Conservation (phyloP, 2,329 filamentous ascomycete species). For the Fusarium proliferatum region DNA sequence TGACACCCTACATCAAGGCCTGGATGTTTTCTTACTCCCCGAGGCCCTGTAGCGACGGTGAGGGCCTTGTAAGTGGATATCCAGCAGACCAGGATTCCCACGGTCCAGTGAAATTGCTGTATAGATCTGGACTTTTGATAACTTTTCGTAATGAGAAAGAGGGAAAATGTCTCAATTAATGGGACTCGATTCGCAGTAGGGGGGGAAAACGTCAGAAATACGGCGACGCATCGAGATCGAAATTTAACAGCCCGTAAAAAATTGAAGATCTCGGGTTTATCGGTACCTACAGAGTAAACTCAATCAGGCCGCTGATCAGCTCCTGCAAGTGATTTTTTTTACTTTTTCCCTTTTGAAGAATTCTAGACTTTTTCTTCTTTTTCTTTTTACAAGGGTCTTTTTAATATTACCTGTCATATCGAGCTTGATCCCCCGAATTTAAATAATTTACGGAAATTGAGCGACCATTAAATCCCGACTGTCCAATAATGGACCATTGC, state of each 20-base stretch:
- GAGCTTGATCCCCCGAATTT: neutral
- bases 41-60: neutral
- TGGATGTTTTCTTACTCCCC: too few relatives aligned
- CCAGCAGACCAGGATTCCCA: neutral
- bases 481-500: neutral
- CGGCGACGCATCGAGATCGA: neutral
- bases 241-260: neutral
- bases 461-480: neutral
- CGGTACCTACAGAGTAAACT: neutral
- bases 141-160: neutral
- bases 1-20: too few relatives aligned
- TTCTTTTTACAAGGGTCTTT: neutral
- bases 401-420: conserved; percentile 3
- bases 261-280: neutral
- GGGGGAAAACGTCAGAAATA: neutral
- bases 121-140: neutral
- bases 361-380: neutral
- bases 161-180: conserved; percentile 10
- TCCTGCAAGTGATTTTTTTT: neutral
- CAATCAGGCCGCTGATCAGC: neutral
- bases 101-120: conserved; percentile 5
- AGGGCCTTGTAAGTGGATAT: conserved; percentile 10
- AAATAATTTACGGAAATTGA: neutral
- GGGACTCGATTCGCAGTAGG: neutral
- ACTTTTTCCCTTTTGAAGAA: neutral